Base-by-base conservation (phyloP, 1,284 basidiomycete species). In the Tilletia indica region DNA sequence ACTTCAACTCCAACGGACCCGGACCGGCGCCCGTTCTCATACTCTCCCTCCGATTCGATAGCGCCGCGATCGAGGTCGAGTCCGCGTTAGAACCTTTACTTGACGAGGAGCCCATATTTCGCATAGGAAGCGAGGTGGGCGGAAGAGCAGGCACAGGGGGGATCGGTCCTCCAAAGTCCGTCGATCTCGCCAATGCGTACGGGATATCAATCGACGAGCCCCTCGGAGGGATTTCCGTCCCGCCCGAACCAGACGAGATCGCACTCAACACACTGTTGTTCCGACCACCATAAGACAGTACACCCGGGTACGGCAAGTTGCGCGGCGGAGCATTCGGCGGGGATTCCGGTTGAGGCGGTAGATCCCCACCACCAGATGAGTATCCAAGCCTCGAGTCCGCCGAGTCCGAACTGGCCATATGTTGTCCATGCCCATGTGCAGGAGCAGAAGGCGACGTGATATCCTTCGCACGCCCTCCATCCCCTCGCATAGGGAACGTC, bases 401-500 rank as follows among this genome's bases (percentile, higher is more conserved):
- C 61, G 61, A 64, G 12, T 64, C 61, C 16, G 34, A 38, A 36
- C 61, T 64, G 34, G 34, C 16, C 61, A 64, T 64, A 16, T 64
- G 61, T 19, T 19, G 3, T 39, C 61, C 61, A 42, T 64, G 61
- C 14, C 61, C 61, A 31, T 31, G 25, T 31, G 25, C 25, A 31
- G 25, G 25, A 31, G 25, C 25, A 31, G 25, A 31, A 2, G 21
- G 19, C 12, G 34, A 36, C 4, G 66, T 67, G n/a, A 81, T 72
- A 66, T 81, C 80, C 56, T 80, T 80, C 3, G 80, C 80, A 51
- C 76, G 77, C 12, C 74, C 80, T 5, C 80, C 80, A 42, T 81
- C 80, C 2, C 80, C 80, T 4, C 80, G 73, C 73, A 81, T 79
- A 16, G 80, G 80, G 68, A 81, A 81, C 2, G 80, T 81, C 74